Evolutionary conservation across 306 rosid genomes (phyloP).

Genomic region (Vachellia pachyceras): DNA sequence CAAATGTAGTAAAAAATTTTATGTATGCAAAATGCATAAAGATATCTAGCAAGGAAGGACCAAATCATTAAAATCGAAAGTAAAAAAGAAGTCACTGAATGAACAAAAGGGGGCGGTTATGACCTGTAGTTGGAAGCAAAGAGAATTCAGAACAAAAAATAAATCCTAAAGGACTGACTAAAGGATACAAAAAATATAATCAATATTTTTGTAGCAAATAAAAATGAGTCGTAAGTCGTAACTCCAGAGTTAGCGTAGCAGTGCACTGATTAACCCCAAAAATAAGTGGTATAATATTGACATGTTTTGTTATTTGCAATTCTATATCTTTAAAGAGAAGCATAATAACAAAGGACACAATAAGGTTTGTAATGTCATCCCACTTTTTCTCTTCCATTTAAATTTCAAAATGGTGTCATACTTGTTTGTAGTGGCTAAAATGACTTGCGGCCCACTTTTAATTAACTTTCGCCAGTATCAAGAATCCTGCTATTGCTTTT

Average conservation of each 20-base stretch:
- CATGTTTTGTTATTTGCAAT: background rate
- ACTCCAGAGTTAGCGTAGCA: background rate
- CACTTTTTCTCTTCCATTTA: background rate
- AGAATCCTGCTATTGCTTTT: conserved; percentile 9
- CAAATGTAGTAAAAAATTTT: conserved; percentile 17
- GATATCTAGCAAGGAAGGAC: background rate
- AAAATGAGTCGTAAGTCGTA: background rate
- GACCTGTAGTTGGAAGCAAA: background rate
- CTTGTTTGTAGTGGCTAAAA: background rate
- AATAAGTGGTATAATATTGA: background rate
- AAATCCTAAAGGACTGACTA: background rate
- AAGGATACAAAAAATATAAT: background rate
- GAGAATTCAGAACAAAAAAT: background rate
- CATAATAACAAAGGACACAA: background rate
- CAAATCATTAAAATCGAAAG: background rate
- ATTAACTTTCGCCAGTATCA: conserved; percentile 5
- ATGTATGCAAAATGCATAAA: background rate
- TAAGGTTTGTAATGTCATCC: background rate
- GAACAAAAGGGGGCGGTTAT: too few relatives aligned
- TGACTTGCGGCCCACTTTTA: background rate
- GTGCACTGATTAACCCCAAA: background rate
- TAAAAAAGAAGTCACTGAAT: conserved; percentile 11
- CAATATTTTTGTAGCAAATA: background rate
- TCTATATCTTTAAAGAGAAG: background rate
- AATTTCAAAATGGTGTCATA: background rate